A percentile compares a stretch with the other conserved stretches of the same genome.
Evolutionary conservation across 1,139 yeast genomes (phyloP).

Genomic region (Citeromyces hawaiiensis): DNA sequence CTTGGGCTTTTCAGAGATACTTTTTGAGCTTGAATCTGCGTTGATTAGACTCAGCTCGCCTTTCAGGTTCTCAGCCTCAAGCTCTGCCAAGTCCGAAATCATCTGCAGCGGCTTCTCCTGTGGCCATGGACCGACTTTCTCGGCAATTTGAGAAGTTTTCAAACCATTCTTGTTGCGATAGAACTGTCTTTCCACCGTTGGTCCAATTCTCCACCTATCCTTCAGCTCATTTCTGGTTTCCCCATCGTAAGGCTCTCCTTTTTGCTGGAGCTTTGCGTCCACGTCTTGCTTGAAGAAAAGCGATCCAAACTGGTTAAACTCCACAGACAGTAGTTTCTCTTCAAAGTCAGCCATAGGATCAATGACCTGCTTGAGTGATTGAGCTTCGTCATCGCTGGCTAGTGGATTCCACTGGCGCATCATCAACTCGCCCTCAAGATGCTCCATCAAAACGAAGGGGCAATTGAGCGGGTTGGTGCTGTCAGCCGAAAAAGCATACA

Average conservation of each 20-base stretch:
- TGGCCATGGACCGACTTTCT: slow-evolving; percentile 66
- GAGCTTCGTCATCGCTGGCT: slow-evolving; percentile 30
- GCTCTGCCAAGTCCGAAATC: slow-evolving; percentile 27
- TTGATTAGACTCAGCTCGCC: slow-evolving; percentile 41
- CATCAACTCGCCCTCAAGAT: slow-evolving; percentile 61
- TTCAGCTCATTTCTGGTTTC: slow-evolving; percentile 40
- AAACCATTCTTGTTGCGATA: slow-evolving; percentile 51
- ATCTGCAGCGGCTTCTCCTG: slow-evolving; percentile 43
- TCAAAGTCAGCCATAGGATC: slow-evolving; percentile 53
- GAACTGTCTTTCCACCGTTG: slow-evolving; percentile 68
- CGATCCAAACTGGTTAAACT: slow-evolving; percentile 70
- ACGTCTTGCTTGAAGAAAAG: slow-evolving; percentile 63
- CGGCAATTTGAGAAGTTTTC: slow-evolving; percentile 28
- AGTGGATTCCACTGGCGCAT: slow-evolving; percentile 91
- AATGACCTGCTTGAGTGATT: slow-evolving; percentile 38
- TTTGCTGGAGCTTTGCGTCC: slow-evolving; percentile 17
- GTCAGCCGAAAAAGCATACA: slow-evolving; percentile 58
- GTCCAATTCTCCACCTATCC: slow-evolving; percentile 83
- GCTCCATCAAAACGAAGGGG: slow-evolving; percentile 76
- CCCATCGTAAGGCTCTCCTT: slow-evolving; percentile 47
- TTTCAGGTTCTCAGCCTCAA: slow-evolving; percentile 41
- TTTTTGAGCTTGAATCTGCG: slow-evolving; percentile 30
- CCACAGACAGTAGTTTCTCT: slow-evolving; percentile 29
- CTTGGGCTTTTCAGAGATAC: slow-evolving; percentile 25
- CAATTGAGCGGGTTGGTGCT: slow-evolving; percentile 46